These are phyloP conservation scores for Salvia splendens DNA, from an alignment of 257 asterid species.

Conservation along the genomic window DNA sequence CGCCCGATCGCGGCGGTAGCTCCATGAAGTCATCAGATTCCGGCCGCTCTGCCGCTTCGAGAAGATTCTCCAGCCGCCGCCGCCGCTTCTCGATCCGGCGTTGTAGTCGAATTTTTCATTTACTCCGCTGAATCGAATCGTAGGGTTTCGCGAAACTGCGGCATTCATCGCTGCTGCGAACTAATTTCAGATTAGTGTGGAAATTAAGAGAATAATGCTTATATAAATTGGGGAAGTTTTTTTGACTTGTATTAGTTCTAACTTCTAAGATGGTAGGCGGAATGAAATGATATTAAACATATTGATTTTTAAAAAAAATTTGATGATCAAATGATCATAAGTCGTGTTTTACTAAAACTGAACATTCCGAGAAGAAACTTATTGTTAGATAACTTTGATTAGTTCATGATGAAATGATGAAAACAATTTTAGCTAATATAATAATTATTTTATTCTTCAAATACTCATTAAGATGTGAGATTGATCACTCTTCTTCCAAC, in stretches of 20 bases:
- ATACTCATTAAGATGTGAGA: too few relatives aligned
- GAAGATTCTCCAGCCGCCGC: constrained; percentile 41
- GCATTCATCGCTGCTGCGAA: constrained; percentile 32
- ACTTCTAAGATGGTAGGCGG: constrained; percentile 39
- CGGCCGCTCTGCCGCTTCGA: constrained; percentile 39
- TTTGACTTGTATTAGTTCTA: constrained; percentile 21
- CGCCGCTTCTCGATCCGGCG: constrained; percentile 16
- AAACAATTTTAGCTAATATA: too few relatives aligned
- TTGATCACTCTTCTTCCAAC: too few relatives aligned
- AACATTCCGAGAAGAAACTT: too few relatives aligned
- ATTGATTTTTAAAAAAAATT: background rate
- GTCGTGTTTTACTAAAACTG: background rate
- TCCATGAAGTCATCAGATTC: constrained; percentile 46
- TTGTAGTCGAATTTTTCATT: background rate
- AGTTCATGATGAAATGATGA: too few relatives aligned
- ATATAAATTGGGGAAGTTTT: background rate
- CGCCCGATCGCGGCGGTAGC: constrained; percentile 51
- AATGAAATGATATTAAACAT: background rate
- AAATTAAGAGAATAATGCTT: background rate
- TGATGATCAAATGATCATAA: background rate
- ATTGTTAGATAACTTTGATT: too few relatives aligned
- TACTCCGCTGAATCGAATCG: constrained; percentile 36
- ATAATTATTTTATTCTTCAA: too few relatives aligned
- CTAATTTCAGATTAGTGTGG: background rate
- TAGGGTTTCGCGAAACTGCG: constrained; percentile 39